Percentiles rank a stretch among this genome's conserved stretches.
phyloP scores from a whole-genome alignment of 805 yeast genomes.

The Starmera amethionina region DNA sequence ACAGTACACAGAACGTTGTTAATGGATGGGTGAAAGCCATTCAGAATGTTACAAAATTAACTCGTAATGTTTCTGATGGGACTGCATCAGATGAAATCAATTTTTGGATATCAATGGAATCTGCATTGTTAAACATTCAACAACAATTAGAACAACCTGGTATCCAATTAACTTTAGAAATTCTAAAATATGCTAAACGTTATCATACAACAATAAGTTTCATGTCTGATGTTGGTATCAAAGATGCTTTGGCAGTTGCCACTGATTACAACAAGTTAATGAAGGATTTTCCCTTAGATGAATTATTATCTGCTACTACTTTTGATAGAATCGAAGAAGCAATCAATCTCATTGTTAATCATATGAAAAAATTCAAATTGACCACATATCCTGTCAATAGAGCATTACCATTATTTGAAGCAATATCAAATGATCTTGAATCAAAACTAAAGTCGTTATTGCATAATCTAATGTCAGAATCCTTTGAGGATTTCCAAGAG shows the following conservation, averaged over 20 bases:
- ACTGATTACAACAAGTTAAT: slow-evolving; percentile 51
- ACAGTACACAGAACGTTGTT: slow-evolving; percentile 58
- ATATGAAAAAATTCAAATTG: slow-evolving; percentile 52
- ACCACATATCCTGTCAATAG: slow-evolving; percentile 55
- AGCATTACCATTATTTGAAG: slow-evolving; percentile 56
- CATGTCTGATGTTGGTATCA: slow-evolving; percentile 59
- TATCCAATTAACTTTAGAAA: slow-evolving; percentile 45
- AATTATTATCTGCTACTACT: slow-evolving; percentile 37
- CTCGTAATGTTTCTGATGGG: slow-evolving; percentile 46
- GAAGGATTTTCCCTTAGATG: slow-evolving; percentile 60
- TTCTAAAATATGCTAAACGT: slow-evolving; percentile 62
- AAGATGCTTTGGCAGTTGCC: slow-evolving; percentile 41
- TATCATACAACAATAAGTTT: slow-evolving; percentile 72
- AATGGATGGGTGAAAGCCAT: slow-evolving; percentile 67
- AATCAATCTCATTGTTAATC: slow-evolving; percentile 40
- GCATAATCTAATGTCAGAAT: slow-evolving; percentile 34
- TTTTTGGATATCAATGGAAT: slow-evolving; percentile 72
- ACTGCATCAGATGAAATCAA: slow-evolving; percentile 54
- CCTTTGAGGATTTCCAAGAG: slow-evolving; percentile 28
- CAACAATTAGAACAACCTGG: slow-evolving; percentile 47
- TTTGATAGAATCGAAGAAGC: slow-evolving; percentile 36
- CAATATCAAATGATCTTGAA: slow-evolving; percentile 49
- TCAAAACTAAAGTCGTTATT: slow-evolving; percentile 31
- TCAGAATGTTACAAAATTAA: slow-evolving; percentile 42
- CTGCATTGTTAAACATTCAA: slow-evolving; percentile 43